Base-by-base conservation (phyloP, 225 moss, liverwort and hornwort genomes). In the Thuidium tamariscinum region DNA sequence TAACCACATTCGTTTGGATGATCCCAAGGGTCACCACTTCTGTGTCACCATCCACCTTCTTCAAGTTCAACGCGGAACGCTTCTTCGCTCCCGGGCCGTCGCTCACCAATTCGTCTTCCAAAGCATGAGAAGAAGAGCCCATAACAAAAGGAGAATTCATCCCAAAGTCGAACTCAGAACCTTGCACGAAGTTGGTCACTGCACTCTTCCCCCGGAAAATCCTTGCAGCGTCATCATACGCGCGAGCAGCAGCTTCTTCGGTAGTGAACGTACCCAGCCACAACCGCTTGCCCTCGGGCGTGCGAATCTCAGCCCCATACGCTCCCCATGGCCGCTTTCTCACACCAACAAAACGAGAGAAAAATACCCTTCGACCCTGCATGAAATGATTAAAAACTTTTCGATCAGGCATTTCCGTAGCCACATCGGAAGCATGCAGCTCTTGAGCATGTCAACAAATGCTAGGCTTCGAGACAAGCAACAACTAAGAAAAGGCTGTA, bases 301-400 rank as follows among this genome's bases (percentile, higher is more conserved):
- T 98, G 7, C 98, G 98, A 90, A 98, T 98, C 87, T 98, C 98
- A 34, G 98, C 98, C 88, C 98, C 98, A 83, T 96, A 98, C 51
- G 98, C 98, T 89, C 98, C 98, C 98, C 98, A 98, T 22, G 98
- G 98, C 84, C 98, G 93, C 93, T 96, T 98, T 76, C 98, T 95
- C 20, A 98, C 98, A 34, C 98, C 98, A 41, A 98, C 98, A 89
- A 95, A 98, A 87, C 95, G 94, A 25, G 98, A 98, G 83, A 98
- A 98, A 69, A 98, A 96, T 13, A 95, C 93, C 83, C 98, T 85
- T 83, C 95, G 92, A 39, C 98, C 98, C 92, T 95, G 95, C 86
- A 86, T 77, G 46, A 72, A 73, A 77, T 9, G 5, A 66, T 41
- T 57, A 68, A 75, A 81, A 62, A 63, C 49, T 62, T 37, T 63